Conservation (phyloP, 2,329 filamentous ascomycete species). For the Exutisphaerella laricina region DNA sequence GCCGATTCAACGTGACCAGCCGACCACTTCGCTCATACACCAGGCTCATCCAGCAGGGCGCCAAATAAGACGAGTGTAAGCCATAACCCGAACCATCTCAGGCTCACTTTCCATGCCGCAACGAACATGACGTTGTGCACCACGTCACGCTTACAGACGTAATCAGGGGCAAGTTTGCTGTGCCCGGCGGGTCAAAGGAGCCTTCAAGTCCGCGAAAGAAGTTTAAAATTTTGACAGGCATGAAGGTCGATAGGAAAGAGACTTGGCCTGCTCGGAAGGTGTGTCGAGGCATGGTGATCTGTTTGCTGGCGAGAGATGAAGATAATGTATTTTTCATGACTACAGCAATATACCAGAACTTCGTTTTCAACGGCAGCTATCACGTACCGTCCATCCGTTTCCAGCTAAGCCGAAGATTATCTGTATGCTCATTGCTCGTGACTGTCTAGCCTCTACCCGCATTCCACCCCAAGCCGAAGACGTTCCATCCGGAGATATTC, state of each 20-base stretch:
- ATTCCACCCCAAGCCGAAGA: background rate
- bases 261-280: background rate
- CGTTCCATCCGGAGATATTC: no score
- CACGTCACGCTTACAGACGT: slow-evolving; percentile 20
- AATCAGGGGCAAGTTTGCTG: background rate
- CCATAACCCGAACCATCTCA: slow-evolving; percentile 20
- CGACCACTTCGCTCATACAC: background rate
- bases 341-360: no score
- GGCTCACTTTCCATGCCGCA: slow-evolving; percentile 16
- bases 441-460: no score
- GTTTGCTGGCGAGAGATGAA: background rate
- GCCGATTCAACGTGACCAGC: no score
- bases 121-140: slow-evolving; percentile 19
- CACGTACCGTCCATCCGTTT: no score
- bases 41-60: background rate
- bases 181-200: background rate
- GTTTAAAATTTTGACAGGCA: background rate
- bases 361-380: no score
- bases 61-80: slow-evolving; percentile 17
- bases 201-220: background rate
- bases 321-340: no score
- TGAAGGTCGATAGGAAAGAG: background rate
- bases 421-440: no score
- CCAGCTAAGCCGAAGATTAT: no score
- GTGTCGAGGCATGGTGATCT: background rate